A percentile compares a stretch with the other conserved stretches of the same genome.
Evolutionary conservation across 805 yeast species (phyloP).

Genomic region (Sugiyamaella marilandica): DNA sequence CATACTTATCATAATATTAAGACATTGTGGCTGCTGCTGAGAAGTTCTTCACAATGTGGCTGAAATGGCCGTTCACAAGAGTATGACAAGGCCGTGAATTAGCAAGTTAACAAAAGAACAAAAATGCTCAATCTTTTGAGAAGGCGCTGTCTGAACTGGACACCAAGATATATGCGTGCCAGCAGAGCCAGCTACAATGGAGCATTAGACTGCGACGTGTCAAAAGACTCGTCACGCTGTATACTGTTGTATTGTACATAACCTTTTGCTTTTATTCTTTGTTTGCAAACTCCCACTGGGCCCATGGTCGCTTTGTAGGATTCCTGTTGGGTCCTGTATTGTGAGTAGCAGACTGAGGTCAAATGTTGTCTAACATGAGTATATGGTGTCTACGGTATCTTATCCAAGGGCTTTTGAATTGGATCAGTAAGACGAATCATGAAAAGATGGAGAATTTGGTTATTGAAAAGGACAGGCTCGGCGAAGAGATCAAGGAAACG

Average conservation of each 20-base stretch:
- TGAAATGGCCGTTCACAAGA: background rate
- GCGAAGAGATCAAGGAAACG: constrained; percentile 62
- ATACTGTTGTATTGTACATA: constrained; percentile 28
- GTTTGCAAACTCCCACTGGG: constrained; percentile 11
- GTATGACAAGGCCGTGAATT: background rate
- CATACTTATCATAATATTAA: too few species aligned
- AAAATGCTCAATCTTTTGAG: constrained; percentile 28
- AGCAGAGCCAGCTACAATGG: constrained; percentile 18
- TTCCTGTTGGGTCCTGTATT: background rate
- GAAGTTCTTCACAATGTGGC: background rate
- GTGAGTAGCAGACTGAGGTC: background rate
- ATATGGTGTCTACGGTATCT: constrained; percentile 18
- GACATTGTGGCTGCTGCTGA: too few species aligned
- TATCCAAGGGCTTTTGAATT: constrained; percentile 19
- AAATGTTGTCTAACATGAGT: constrained; percentile 17
- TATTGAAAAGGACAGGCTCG: constrained; percentile 47
- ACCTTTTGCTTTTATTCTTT: constrained; percentile 22
- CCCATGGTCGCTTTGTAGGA: constrained; percentile 5
- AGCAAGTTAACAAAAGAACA: background rate
- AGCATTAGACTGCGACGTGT: constrained; percentile 27
- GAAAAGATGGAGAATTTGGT: constrained; percentile 34
- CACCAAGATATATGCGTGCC: constrained; percentile 24
- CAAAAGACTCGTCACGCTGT: constrained; percentile 30
- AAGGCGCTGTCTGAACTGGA: constrained; percentile 31
- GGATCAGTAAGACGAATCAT: constrained; percentile 25